Evolutionary conservation across 768 basidiomycete species (phyloP), one percentile per base, ranked within the genome.

Genomic region (Suillus plorans): DNA sequence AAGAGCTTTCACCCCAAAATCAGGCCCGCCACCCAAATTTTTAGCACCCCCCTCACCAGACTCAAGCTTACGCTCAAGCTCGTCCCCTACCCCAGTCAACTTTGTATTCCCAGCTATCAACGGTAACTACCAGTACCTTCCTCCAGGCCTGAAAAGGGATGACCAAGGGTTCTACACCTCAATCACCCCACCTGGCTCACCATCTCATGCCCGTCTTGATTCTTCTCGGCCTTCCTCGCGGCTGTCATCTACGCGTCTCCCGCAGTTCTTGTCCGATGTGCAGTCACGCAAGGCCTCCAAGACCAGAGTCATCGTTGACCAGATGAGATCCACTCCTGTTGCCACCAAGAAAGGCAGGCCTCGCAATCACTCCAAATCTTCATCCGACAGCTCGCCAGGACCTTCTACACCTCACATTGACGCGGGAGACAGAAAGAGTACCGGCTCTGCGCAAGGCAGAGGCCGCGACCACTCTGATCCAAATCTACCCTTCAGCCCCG

Each of bases 301-400:
- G 69, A 88, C 87, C 22, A 80, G 87, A 14, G 82, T 85, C 67
- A 84, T 88, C 49, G 84, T 88, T 37, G 86, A 88, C 67, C 79
- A 80, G 42, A 72, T 88, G 47, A 81, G 85, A 61, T 84, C 80
- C 8, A 72, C 75, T 53, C 63, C 69, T 18, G 60, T 69, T 14
- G 2, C 34, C 13, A 28, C 9, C 20, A 60, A 59, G 53, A 63
- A 63, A 41, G 56, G 57, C 34, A n/a, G 52, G 3, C 68, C 70
- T 25, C 71, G 72, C 13, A 59, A 68, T 45, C 69, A 62, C 16
- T 50, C 67, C 34, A 69, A 68, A 65, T 63, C 62, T 13, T 20
- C 58, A 1, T 42, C 41, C 6, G 42, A 28, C 41, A 59, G 25
- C 12, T 41, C 57, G 25, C 9, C 58, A 31, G 28, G 39, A 20